Percentiles rank a stretch among this genome's conserved stretches.
phyloP scores from a whole-genome alignment of 2,329 filamentous ascomycete genomes.

The Lecanoromycetidae sp. region DNA sequence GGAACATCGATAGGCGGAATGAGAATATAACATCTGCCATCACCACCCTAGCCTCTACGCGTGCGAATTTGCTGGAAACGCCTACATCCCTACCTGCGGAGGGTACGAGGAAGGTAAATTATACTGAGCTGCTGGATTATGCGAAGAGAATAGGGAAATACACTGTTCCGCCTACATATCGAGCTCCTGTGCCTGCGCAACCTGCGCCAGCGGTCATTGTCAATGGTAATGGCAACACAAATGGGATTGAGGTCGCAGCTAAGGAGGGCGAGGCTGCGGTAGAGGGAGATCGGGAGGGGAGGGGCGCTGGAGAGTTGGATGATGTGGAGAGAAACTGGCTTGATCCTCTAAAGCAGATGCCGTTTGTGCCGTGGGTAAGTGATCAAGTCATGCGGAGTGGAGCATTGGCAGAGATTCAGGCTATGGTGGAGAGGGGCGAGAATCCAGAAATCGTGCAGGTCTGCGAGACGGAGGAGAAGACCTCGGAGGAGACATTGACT shows the following conservation, averaged over 20 bases:
- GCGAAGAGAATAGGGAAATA: slow-evolving; percentile 70
- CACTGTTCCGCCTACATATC: slow-evolving; percentile 55
- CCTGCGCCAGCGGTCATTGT: slow-evolving; percentile 8
- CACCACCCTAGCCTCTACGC: slow-evolving; percentile 55
- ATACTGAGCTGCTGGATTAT: slow-evolving; percentile 63
- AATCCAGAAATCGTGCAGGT: slow-evolving; percentile 40
- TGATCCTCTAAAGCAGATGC: slow-evolving; percentile 43
- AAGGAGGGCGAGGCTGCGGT: slow-evolving; percentile 16
- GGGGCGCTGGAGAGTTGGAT: slow-evolving; percentile 16
- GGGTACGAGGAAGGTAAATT: slow-evolving; percentile 42
- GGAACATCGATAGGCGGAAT: slow-evolving; percentile 54
- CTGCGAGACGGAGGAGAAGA: slow-evolving; percentile 19
- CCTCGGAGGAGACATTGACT: too few relatives aligned
- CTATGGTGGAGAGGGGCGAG: slow-evolving; percentile 48
- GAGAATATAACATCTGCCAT: slow-evolving; percentile 60
- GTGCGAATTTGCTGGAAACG: slow-evolving; percentile 58
- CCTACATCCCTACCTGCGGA: slow-evolving; percentile 45
- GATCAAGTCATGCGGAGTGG: slow-evolving; percentile 58
- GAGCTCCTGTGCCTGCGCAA: slow-evolving; percentile 16
- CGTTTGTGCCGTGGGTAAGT: slow-evolving; percentile 66
- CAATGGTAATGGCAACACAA: slow-evolving; percentile 9
- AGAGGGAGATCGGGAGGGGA: slow-evolving; percentile 15
- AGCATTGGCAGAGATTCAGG: slow-evolving; percentile 45
- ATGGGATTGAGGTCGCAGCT: too few relatives aligned
- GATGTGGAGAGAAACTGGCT: slow-evolving; percentile 29